Conservation (phyloP, 306 rosid species). For the Quercus bicolor region DNA sequence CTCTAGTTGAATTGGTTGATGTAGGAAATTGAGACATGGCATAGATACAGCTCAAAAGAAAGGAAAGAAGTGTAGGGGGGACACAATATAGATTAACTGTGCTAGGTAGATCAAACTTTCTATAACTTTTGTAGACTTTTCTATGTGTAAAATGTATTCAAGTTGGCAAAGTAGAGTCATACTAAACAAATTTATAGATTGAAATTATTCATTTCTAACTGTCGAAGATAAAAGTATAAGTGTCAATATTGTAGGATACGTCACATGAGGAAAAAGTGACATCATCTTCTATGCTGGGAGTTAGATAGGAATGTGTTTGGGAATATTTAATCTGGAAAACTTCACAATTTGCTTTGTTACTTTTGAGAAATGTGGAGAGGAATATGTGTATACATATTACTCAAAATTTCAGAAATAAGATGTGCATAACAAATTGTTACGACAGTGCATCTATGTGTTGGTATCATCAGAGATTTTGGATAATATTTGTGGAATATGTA, state of each 20-base stretch:
- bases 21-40: not conserved
- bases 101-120: not conserved
- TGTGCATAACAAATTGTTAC: not conserved
- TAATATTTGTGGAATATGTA: not conserved
- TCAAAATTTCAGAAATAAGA: not conserved
- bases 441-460: not conserved
- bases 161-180: not conserved
- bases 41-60: not conserved
- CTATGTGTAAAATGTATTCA: not conserved
- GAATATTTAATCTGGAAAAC: not conserved
- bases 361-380: not conserved
- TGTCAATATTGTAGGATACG: not conserved
- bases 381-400: not conserved
- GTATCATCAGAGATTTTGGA: not conserved
- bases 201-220: not conserved
- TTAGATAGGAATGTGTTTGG: not conserved
- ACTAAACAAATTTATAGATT: not conserved
- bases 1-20: not conserved
- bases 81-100: not conserved
- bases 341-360: not conserved
- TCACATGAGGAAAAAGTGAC: not conserved
- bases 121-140: not conserved
- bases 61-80: not conserved
- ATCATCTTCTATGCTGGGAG: not conserved
- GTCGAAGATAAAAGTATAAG: not conserved